Evolutionary conservation across 495 filamentous ascomycete species (phyloP), one percentile per base, ranked within the genome.

Genomic region (Penicillium roqueforti): DNA sequence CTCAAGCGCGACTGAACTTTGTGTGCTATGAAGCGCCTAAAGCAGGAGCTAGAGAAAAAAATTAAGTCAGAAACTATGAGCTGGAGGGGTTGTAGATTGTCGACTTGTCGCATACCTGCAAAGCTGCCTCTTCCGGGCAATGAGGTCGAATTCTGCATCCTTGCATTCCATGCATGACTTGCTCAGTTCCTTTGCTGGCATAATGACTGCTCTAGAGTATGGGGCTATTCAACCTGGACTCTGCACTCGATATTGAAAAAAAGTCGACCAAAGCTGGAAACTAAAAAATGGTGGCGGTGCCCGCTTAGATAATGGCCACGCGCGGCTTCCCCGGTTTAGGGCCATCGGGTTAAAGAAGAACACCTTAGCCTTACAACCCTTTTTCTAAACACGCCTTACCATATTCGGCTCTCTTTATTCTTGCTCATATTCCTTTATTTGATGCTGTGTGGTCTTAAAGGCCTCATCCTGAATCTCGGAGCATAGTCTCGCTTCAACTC

Each of bases 1-100:
- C 22, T 87, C 75, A 92, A 87, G 37, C 89, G 87, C 60, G 89
- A 90, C 57, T 88, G 69, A 56, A 84, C 80, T 64, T 97, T 97
- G 49, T 80, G 83, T 25, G 76, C 69, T 48, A 92, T 76, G 68
- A 91, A 96, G 61, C 78, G 79, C 46, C 76, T 65, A 69, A 93
- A 95, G 69, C 92, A 97, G 34, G 80, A 69, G 38, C 89, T 92
- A 55, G 23, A 43, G 20, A 4, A 39, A 25, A 53, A 25, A 46
- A 19, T n/a, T n/a, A 3, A 38, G 39, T 66, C 51, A 61, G 58
- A 55, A 43, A 49, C 20, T 31, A 38, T 32, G 22, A 43, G 32
- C 25, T 47, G 47, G 53, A 59, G 26, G 50, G 39, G 39, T 53
- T n/a, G 44, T 32, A 32, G 46, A 51, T 39, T 32, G 10, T 20